Conservation (phyloP, 805 yeast species). For the Middelhovenomyces tepae region DNA sequence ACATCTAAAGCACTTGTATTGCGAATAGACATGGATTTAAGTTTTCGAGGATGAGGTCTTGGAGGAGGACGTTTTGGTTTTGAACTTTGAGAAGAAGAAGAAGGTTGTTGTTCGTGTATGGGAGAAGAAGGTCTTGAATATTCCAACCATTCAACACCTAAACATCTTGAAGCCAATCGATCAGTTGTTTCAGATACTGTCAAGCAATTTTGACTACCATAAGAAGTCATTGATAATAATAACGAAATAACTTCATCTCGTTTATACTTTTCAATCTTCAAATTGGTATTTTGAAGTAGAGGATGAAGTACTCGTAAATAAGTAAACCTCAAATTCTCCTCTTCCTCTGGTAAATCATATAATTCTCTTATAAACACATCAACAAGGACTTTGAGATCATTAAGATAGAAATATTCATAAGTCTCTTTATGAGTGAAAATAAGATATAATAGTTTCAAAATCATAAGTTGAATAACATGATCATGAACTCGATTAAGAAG, state of each 20-base stretch:
- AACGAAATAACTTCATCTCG: constrained; percentile 42
- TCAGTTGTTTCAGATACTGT: constrained; percentile 18
- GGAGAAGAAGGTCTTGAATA: neutral
- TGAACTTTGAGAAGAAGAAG: neutral
- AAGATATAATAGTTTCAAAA: constrained; percentile 67
- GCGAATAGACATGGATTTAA: constrained; percentile 4
- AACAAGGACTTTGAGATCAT: constrained; percentile 74
- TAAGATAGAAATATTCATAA: constrained; percentile 62
- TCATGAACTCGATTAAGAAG: constrained; percentile 70
- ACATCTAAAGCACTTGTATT: constrained; percentile 7
- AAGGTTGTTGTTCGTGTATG: neutral
- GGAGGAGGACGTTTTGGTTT: constrained; percentile 6
- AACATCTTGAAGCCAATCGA: constrained; percentile 21
- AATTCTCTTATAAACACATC: constrained; percentile 79
- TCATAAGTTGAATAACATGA: constrained; percentile 62
- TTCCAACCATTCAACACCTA: constrained; percentile 11
- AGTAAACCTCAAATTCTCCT: constrained; percentile 53
- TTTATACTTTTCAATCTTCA: constrained; percentile 50
- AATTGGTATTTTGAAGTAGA: constrained; percentile 55
- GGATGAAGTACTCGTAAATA: constrained; percentile 71
- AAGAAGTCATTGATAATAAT: constrained; percentile 36
- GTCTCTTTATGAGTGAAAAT: constrained; percentile 62
- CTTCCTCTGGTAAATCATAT: constrained; percentile 53
- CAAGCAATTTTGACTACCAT: constrained; percentile 6
- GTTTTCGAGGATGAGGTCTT: constrained; percentile 5